These are phyloP conservation scores for Bauhinia variegata DNA, from an alignment of 306 rosid species.

Conservation along the genomic window DNA sequence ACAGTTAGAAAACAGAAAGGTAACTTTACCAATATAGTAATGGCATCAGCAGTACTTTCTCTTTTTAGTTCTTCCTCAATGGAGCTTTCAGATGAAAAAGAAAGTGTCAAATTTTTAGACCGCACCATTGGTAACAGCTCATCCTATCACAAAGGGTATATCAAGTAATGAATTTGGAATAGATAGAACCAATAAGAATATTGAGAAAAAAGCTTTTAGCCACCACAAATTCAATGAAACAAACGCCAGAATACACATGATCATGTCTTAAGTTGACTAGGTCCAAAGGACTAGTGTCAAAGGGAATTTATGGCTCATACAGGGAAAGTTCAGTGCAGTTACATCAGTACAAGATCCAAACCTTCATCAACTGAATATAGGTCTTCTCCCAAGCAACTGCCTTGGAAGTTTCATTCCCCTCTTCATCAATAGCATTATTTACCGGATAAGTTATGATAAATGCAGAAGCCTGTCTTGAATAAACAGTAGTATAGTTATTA, in stretches of 20 bases:
- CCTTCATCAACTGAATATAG: slow-evolving; percentile 89
- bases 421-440: slow-evolving; percentile 73
- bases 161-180: slow-evolving; percentile 22
- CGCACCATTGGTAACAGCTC: slow-evolving; percentile 82
- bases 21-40: slow-evolving; percentile 79
- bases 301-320: slow-evolving; percentile 1
- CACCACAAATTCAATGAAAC: slow-evolving; percentile 3
- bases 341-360: slow-evolving; percentile 40
- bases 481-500: slow-evolving; percentile 43
- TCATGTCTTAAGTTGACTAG: slow-evolving; percentile 26
- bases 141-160: slow-evolving; percentile 53
- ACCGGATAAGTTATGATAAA: slow-evolving; percentile 88
- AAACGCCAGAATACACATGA: slow-evolving; percentile 14
- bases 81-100: slow-evolving; percentile 98
- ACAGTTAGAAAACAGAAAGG: slow-evolving; percentile 16
- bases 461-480: slow-evolving; percentile 81
- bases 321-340: slow-evolving; percentile 6
- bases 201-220: slow-evolving; percentile 9
- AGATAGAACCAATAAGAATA: slow-evolving; percentile 22
- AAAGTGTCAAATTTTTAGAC: slow-evolving; percentile 78
- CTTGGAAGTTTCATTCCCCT: slow-evolving; percentile 67
- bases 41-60: slow-evolving; percentile 95
- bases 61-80: slow-evolving; percentile 93
- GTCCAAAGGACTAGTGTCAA: slow-evolving; percentile 21
- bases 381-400: slow-evolving; percentile 97